phyloP scores from a whole-genome alignment of 805 yeast genomes.

The Lachancea sp. region DNA sequence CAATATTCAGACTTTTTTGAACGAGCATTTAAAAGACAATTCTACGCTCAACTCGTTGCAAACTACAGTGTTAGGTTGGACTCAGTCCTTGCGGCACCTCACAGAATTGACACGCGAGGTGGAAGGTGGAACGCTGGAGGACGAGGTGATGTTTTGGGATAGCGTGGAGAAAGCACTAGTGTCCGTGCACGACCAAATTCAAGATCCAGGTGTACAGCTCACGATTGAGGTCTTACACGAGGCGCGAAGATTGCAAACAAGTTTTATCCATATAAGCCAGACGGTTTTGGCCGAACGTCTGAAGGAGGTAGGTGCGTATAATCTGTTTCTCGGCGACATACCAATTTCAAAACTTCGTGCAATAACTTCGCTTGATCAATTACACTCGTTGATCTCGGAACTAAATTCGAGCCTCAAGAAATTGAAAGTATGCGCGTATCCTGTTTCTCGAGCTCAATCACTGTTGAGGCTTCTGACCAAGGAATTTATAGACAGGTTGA shows the following conservation, averaged over 20 bases:
- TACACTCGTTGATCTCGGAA: constrained; percentile 40
- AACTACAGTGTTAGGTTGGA: constrained; percentile 65
- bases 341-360: constrained; percentile 56
- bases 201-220: constrained; percentile 44
- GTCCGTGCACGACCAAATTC: constrained; percentile 52
- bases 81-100: constrained; percentile 41
- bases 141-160: constrained; percentile 75
- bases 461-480: constrained; percentile 59
- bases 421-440: constrained; percentile 54
- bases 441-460: constrained; percentile 54
- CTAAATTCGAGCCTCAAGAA: constrained; percentile 61
- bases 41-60: constrained; percentile 64
- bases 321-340: constrained; percentile 58
- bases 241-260: constrained; percentile 76
- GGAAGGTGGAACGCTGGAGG: constrained; percentile 47
- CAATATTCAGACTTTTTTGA: constrained; percentile 26
- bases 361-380: constrained; percentile 38
- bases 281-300: constrained; percentile 56
- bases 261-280: constrained; percentile 65
- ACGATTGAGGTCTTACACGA: constrained; percentile 56
- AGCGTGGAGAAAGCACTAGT: constrained; percentile 57
- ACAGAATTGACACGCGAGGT: constrained; percentile 45
- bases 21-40: constrained; percentile 43
- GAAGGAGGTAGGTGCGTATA: constrained; percentile 46
- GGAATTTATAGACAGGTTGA: constrained; percentile 46